A percentile compares a stretch with the other conserved stretches of the same genome.
Conservation (phyloP, 805 yeast genomes). For the Millerozyma miso region DNA sequence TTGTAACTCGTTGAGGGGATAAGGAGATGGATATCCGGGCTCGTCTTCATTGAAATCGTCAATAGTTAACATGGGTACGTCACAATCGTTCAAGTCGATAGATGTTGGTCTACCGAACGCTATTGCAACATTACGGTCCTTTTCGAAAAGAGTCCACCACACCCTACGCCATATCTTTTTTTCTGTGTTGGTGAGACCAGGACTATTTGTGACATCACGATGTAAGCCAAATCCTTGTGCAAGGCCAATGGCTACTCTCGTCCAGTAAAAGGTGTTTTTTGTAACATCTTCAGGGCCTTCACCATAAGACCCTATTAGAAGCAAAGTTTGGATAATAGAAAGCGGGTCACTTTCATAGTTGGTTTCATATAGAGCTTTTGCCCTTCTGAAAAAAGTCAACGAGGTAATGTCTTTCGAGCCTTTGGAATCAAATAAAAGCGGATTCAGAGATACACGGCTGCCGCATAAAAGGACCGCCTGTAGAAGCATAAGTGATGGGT, state of each 20-base stretch:
- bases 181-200: constrained; percentile 34
- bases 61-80: constrained; percentile 65
- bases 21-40: constrained; percentile 27
- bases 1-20: constrained; percentile 45
- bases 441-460: constrained; percentile 54
- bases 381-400: constrained; percentile 58
- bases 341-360: constrained; percentile 64
- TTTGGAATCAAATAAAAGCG: constrained; percentile 45
- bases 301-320: constrained; percentile 65
- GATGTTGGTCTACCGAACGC: constrained; percentile 72
- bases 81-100: constrained; percentile 70
- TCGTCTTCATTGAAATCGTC: constrained; percentile 61
- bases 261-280: constrained; percentile 65
- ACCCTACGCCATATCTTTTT: constrained; percentile 57
- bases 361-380: constrained; percentile 70
- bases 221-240: constrained; percentile 80
- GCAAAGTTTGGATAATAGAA: constrained; percentile 55
- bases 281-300: constrained; percentile 70
- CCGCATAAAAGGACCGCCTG: constrained; percentile 71
- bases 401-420: constrained; percentile 51
- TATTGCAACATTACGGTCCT: constrained; percentile 65
- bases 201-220: constrained; percentile 44
- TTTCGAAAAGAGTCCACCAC: constrained; percentile 75
- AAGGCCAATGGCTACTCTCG: constrained; percentile 60
- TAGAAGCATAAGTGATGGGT: constrained; percentile 60